A percentile compares a stretch with the other conserved stretches of the same genome.
Conservation (phyloP, 2,329 filamentous ascomycete species). For the Clonostachys byssicola region DNA sequence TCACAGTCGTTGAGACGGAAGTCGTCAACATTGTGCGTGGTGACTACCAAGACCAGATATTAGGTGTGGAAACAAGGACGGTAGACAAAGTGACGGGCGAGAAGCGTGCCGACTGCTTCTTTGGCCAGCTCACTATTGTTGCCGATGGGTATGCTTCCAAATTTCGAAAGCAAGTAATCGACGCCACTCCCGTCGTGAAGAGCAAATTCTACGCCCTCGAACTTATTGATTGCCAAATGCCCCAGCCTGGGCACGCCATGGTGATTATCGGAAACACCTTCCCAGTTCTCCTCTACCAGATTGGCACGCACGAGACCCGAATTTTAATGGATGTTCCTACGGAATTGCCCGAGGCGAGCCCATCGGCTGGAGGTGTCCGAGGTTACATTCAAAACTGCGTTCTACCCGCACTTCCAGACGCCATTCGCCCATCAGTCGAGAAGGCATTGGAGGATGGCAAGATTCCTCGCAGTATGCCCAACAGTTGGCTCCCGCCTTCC, state of each 20-base stretch:
- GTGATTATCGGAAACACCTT: slow-evolving; percentile 75
- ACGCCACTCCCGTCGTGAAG: slow-evolving; percentile 62
- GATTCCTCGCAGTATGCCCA: slow-evolving; percentile 84
- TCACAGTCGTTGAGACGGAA: slow-evolving; percentile 88
- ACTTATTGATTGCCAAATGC: slow-evolving; percentile 80
- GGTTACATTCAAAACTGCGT: slow-evolving; percentile 78
- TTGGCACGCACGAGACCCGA: slow-evolving; percentile 90
- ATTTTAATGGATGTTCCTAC: slow-evolving; percentile 85
- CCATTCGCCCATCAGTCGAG: slow-evolving; percentile 69
- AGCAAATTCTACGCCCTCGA: slow-evolving; percentile 94
- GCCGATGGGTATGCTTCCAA: slow-evolving; percentile 91
- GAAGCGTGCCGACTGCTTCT: slow-evolving; percentile 71
- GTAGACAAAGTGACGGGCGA: slow-evolving; percentile 48
- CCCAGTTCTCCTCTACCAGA: slow-evolving; percentile 92
- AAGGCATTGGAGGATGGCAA: slow-evolving; percentile 74
- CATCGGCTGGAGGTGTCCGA: slow-evolving; percentile 76
- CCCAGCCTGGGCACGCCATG: slow-evolving; percentile 73
- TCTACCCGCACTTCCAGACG: slow-evolving; percentile 69
- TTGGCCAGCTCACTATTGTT: slow-evolving; percentile 81
- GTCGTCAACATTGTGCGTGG: slow-evolving; percentile 72
- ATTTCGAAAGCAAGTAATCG: slow-evolving; percentile 78
- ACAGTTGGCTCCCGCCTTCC: slow-evolving; percentile 83
- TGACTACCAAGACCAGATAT: slow-evolving; percentile 63
- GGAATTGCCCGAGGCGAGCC: slow-evolving; percentile 67
- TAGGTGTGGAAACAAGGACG: slow-evolving; percentile 78